Evolutionary conservation across 805 yeast genomes (phyloP).

Genomic region (Kuraishia cidri): DNA sequence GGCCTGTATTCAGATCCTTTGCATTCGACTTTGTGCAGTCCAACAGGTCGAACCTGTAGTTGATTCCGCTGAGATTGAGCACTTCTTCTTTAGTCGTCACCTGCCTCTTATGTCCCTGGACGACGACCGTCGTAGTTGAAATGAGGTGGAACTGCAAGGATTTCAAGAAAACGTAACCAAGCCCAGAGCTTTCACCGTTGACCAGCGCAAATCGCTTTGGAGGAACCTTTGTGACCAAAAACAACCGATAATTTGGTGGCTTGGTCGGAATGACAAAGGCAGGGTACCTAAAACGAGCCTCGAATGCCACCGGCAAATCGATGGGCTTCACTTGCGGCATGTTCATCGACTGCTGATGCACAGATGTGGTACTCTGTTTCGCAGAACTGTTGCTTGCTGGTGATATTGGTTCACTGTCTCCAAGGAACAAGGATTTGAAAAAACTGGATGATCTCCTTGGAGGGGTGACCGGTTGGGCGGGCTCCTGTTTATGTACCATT

Average conservation of each 20-base stretch:
- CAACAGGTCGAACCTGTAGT: constrained; percentile 27
- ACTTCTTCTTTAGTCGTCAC: constrained; percentile 10
- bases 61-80: constrained; percentile 11
- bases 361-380: background rate
- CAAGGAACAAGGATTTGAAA: background rate
- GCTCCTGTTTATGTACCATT: constrained; percentile 5
- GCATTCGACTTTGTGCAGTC: constrained; percentile 18
- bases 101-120: constrained; percentile 12
- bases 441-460: constrained; percentile 7
- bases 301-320: constrained; percentile 33
- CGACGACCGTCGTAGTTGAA: constrained; percentile 16
- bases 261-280: constrained; percentile 35
- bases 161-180: constrained; percentile 34
- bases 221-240: constrained; percentile 10
- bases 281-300: constrained; percentile 38
- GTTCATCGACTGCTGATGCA: constrained; percentile 5
- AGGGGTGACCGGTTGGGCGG: constrained; percentile 8
- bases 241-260: constrained; percentile 14
- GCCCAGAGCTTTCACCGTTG: constrained; percentile 35
- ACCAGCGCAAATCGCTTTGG: constrained; percentile 18
- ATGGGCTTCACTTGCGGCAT: constrained; percentile 17
- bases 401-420: constrained; percentile 6
- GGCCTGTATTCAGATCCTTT: constrained; percentile 7
- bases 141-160: constrained; percentile 22
- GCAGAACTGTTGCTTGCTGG: too few species aligned